A percentile compares a stretch with the other conserved stretches of the same genome.
Conservation (phyloP, 1,139 yeast species). For the Taphrina confusa region DNA sequence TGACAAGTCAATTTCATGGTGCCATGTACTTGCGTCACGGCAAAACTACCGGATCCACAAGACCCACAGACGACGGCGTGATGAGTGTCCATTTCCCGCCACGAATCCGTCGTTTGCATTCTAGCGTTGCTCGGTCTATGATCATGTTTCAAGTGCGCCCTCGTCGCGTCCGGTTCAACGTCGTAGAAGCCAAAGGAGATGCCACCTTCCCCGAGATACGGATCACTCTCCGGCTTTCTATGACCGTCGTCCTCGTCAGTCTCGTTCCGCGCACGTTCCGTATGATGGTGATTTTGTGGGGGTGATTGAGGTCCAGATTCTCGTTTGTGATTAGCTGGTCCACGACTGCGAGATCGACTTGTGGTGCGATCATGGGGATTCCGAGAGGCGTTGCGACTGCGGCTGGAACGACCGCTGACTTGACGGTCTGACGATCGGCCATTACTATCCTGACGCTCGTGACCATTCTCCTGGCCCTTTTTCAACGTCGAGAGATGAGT, state of each 20-base stretch:
- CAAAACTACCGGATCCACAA: conserved; percentile 1
- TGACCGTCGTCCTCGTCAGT: not conserved
- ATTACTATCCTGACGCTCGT: too few relatives aligned
- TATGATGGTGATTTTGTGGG: too few relatives aligned
- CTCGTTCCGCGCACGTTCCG: too few relatives aligned
- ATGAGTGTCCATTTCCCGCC: not conserved
- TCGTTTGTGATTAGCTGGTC: not conserved
- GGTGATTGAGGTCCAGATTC: too few relatives aligned
- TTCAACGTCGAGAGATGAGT: not conserved
- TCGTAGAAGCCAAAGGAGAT: conserved; percentile 16
- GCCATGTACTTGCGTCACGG: not conserved
- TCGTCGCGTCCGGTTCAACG: not conserved
- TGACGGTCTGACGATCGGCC: not conserved
- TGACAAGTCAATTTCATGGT: conserved; percentile 8
- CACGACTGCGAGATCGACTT: not conserved
- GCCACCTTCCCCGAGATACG: conserved; percentile 12
- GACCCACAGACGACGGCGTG: not conserved
- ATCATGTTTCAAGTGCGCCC: not conserved
- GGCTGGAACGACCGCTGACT: not conserved
- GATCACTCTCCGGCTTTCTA: not conserved
- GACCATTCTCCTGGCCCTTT: too few relatives aligned
- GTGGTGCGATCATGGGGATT: too few relatives aligned
- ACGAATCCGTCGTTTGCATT: conserved; percentile 11
- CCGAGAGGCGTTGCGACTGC: not conserved
- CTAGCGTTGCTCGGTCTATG: not conserved